Evolutionary conservation across 352 stramenopile species (phyloP).

Genomic region (Phytophthora ramorum): DNA sequence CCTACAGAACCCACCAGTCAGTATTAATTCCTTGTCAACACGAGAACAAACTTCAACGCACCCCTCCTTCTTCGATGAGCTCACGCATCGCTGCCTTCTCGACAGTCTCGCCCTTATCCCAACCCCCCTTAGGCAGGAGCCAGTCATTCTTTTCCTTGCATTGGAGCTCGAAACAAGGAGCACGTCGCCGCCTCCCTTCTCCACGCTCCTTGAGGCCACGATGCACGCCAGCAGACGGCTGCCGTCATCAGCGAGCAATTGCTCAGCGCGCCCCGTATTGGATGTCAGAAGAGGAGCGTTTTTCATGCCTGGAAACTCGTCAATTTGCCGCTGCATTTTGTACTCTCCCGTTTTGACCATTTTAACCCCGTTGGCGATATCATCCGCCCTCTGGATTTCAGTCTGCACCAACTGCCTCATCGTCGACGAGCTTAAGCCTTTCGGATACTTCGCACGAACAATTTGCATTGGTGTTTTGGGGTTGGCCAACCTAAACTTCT

Average conservation of each 20-base stretch:
- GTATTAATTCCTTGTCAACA: neutral
- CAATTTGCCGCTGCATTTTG: conserved; percentile 12
- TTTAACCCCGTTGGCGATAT: neutral
- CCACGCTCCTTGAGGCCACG: neutral
- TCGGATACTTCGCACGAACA: neutral
- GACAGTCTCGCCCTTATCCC: conserved; percentile 13
- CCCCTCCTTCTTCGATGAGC: conserved; percentile 29
- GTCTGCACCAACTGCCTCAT: neutral
- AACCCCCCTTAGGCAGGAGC: conserved; percentile 27
- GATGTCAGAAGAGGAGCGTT: neutral
- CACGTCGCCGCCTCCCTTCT: neutral
- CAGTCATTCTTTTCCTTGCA: conserved; percentile 16
- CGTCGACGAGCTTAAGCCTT: neutral
- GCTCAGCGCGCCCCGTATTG: neutral
- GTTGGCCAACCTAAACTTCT: neutral
- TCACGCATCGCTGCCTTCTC: conserved; percentile 10
- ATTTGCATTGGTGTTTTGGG: neutral
- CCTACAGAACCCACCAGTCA: conserved; percentile 6
- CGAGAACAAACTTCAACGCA: conserved; percentile 6
- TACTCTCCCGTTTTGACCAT: conserved; percentile 3
- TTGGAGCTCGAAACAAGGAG: conserved; percentile 31
- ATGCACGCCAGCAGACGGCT: neutral
- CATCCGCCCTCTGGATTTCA: conserved; percentile 3
- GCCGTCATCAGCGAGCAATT: neutral
- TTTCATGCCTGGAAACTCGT: neutral